phyloP scores from a whole-genome alignment of 495 filamentous ascomycete genomes.

The Podospora comata region DNA sequence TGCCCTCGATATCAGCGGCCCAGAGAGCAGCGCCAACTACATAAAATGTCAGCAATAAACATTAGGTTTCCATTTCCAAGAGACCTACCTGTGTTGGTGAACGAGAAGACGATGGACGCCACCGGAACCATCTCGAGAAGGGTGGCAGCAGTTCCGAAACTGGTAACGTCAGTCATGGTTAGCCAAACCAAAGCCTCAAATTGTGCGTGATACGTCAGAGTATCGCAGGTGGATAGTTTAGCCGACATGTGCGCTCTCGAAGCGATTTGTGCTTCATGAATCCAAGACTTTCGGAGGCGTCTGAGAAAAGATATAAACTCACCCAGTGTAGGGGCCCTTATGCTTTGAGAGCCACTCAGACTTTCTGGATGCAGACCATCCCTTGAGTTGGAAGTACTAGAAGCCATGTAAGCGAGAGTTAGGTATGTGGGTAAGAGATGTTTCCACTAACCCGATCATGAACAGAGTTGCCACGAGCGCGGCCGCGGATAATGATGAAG shows the following conservation, averaged over 20 bases:
- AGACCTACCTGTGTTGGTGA: slow-evolving; percentile 72
- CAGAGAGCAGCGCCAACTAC: slow-evolving; percentile 82
- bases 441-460: slow-evolving; percentile 31
- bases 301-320: slow-evolving; percentile 33
- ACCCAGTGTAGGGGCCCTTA: slow-evolving; percentile 71
- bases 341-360: slow-evolving; percentile 63
- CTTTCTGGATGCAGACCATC: slow-evolving; percentile 60
- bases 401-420: background rate
- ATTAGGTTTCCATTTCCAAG: background rate
- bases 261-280: background rate
- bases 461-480: slow-evolving; percentile 34
- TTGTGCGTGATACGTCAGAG: slow-evolving; percentile 11
- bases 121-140: slow-evolving; percentile 82
- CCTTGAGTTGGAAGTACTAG: slow-evolving; percentile 86
- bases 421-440: background rate
- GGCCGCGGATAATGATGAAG: slow-evolving; percentile 75
- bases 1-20: slow-evolving; percentile 85
- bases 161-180: slow-evolving; percentile 35
- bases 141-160: slow-evolving; percentile 73
- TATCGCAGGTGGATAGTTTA: background rate
- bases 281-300: background rate
- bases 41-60: slow-evolving; percentile 22
- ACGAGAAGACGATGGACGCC: slow-evolving; percentile 77
- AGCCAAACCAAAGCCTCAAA: slow-evolving; percentile 14
- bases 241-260: background rate